Base-by-base conservation (phyloP, 352 stramenopile species). In the Pythium folliculosum region DNA sequence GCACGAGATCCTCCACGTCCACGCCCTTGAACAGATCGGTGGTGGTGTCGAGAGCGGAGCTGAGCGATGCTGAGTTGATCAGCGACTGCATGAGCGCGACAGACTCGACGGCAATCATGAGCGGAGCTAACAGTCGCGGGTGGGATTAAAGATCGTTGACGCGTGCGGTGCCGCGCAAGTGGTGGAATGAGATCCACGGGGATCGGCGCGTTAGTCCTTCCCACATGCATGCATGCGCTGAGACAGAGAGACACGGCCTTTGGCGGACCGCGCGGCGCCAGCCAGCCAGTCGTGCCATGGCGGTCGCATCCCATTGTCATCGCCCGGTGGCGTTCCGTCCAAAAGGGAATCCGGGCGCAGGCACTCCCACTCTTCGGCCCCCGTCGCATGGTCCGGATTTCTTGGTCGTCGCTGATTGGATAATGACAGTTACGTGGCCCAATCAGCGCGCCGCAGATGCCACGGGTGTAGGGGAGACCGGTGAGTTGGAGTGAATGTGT, bases 171-270 rank as follows among this genome's bases (percentile, higher is more conserved):
- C 47, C 10, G 37, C 21, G 64, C 64, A 51, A 16, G 13, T 61
- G 19, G 35, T 23, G 51, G 48, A 70, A 70, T 70, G 64, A 59
- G 37, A 65, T 62, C 52, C 35, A 30, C 49, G 49, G n/a, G 30
- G 35, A 65, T 56, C 37, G 49, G 35, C 37, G 27, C 57, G 44
- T 62, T 35, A 7, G 38, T 44, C 38, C 38, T 44, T 44, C 38
- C 38, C 38, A 23, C 9, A 44, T 54, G 10, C 25, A 35, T 35
- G 45, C 58, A 58, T 53, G 52, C 48, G 56, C 56, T 65, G 64
- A 70, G 64, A 70, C 56, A 70, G 55, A 65, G 63, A 61, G 63
- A 61, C 63, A 61, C 51, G 54, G 48, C 32, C 47, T 12, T 55
- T 50, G 52, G 13, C 6, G 35, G 27, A 35, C 23, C 62, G 19